Percentiles rank a stretch among this genome's conserved stretches.
Conservation (phyloP, 108 stramenopile genomes). For the Nannochloropsis gaditana region DNA sequence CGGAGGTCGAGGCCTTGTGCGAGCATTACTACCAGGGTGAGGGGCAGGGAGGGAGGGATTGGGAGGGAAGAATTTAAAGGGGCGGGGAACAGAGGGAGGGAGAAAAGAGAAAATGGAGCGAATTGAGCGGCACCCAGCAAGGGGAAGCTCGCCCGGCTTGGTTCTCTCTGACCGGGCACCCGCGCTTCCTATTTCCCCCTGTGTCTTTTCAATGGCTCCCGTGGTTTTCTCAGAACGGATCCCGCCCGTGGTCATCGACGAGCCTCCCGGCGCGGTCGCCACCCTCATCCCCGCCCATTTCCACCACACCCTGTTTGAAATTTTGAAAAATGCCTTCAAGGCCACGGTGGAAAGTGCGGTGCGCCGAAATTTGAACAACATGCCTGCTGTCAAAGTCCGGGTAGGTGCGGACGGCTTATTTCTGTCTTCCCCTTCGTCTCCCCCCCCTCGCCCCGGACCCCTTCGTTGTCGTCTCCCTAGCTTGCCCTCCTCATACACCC, state of each 20-base stretch:
- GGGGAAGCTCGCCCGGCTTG: background rate
- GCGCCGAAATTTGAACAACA: background rate
- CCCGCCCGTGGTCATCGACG: background rate
- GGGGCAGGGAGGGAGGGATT: too few species aligned
- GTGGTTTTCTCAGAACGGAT: background rate
- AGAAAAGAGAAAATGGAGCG: too few species aligned
- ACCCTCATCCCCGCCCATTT: constrained; percentile 33
- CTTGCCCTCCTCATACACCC: background rate
- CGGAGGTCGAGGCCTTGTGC: background rate
- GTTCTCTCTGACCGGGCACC: background rate
- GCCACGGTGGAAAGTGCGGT: constrained; percentile 21
- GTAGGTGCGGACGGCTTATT: background rate
- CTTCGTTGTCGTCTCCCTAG: background rate
- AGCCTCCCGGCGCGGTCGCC: background rate
- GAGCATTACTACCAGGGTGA: constrained; percentile 14
- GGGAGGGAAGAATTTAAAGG: too few species aligned
- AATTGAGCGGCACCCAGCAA: too few species aligned
- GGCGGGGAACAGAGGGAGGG: too few species aligned
- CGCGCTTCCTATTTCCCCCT: background rate
- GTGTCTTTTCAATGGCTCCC: background rate
- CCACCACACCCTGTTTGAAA: constrained; percentile 45
- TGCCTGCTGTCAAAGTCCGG: background rate
- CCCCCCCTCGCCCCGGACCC: background rate
- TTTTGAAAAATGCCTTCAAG: constrained; percentile 36
- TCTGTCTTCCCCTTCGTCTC: background rate